phyloP scores from a whole-genome alignment of 1,139 yeast genomes.

The Protomyces pachydermus region DNA sequence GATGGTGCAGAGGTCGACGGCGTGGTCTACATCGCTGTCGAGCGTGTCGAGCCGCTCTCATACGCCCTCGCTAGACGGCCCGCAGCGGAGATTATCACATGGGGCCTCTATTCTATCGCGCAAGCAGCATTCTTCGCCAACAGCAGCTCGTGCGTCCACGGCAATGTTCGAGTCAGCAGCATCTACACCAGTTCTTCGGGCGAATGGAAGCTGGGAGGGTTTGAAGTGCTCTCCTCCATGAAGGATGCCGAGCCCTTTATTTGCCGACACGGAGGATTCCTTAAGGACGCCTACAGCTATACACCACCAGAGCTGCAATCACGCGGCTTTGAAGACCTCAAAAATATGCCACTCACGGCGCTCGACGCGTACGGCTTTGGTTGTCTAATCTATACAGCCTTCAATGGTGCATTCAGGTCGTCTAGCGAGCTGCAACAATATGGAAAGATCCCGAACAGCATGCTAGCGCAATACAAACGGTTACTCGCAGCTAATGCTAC shows the following conservation, averaged over 20 bases:
- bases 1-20: constrained; percentile 65
- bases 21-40: constrained; percentile 67
- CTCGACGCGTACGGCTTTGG: constrained; percentile 65
- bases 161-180: constrained; percentile 54
- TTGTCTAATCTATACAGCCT: constrained; percentile 49
- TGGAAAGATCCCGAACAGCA: constrained; percentile 38
- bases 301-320: constrained; percentile 47
- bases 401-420: constrained; percentile 39
- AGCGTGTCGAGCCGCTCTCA: constrained; percentile 61
- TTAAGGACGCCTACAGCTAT: constrained; percentile 40
- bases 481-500: constrained; percentile 36
- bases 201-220: constrained; percentile 82
- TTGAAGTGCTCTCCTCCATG: constrained; percentile 56
- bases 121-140: constrained; percentile 59
- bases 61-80: constrained; percentile 39
- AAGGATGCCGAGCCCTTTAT: constrained; percentile 35
- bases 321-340: constrained; percentile 46
- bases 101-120: constrained; percentile 55
- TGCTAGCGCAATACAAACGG: constrained; percentile 35
- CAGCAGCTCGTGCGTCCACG: constrained; percentile 59
- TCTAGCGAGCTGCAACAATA: constrained; percentile 34
- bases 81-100: constrained; percentile 38
- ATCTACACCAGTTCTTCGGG: constrained; percentile 64
- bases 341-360: constrained; percentile 7
- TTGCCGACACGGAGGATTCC: constrained; percentile 36